phyloP scores from a whole-genome alignment of 1,284 basidiomycete species.

The Porodaedalea pini region DNA sequence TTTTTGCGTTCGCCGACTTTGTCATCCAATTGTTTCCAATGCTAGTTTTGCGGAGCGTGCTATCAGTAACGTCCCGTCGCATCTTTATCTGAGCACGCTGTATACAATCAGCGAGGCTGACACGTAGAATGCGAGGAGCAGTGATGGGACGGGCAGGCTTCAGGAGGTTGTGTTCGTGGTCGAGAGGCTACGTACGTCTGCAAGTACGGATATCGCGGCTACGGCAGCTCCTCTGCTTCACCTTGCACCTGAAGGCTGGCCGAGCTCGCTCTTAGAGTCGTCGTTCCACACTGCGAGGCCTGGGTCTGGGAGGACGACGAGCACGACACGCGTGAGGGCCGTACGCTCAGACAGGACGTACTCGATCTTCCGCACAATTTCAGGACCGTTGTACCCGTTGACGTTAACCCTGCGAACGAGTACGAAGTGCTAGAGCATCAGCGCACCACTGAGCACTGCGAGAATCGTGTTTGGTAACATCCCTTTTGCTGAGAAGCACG shows the following conservation, averaged over 20 bases:
- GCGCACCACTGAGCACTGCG: constrained; percentile 32
- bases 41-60: constrained; percentile 51
- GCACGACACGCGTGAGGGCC: constrained; percentile 8
- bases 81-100: constrained; percentile 74
- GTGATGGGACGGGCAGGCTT: constrained; percentile 63
- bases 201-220: too few relatives aligned
- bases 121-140: constrained; percentile 66
- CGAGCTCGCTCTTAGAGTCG: too few relatives aligned
- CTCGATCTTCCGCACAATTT: constrained; percentile 36
- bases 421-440: constrained; percentile 39
- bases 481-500: constrained; percentile 38
- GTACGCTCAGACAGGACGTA: constrained; percentile 27
- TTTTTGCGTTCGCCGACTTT: constrained; percentile 77
- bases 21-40: constrained; percentile 75
- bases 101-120: constrained; percentile 68
- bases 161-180: constrained; percentile 71
- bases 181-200: too few relatives aligned
- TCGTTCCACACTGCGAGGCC: constrained; percentile 3
- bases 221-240: too few relatives aligned
- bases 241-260: too few relatives aligned
- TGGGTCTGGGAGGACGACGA: constrained; percentile 10
- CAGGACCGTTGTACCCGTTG: constrained; percentile 40
- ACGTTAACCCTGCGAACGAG: constrained; percentile 38
- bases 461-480: constrained; percentile 35
- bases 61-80: constrained; percentile 69